Conservation (phyloP, 352 stramenopile genomes). For the Peronospora farinosa region DNA sequence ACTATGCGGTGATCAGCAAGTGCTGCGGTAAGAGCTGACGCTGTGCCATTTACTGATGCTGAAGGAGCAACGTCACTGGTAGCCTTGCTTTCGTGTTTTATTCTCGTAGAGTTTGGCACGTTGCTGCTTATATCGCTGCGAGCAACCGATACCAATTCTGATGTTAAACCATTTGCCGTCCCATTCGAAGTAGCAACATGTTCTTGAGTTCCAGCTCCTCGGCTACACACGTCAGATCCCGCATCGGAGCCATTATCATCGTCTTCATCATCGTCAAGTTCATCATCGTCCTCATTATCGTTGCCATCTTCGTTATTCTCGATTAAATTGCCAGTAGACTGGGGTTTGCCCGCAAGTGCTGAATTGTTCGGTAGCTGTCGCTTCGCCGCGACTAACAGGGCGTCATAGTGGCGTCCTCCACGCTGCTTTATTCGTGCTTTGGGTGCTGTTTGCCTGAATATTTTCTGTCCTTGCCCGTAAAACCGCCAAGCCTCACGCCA, state of each 20-base stretch:
- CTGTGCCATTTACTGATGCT: slow-evolving; percentile 2
- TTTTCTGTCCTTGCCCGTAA: slow-evolving; percentile 73
- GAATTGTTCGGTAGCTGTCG: slow-evolving; percentile 80
- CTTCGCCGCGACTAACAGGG: slow-evolving; percentile 64
- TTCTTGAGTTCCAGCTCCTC: slow-evolving; percentile 20
- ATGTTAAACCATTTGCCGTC: slow-evolving; percentile 1
- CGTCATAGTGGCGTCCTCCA: slow-evolving; percentile 63
- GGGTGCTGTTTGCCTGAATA: slow-evolving; percentile 65
- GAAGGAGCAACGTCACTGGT: slow-evolving; percentile 2
- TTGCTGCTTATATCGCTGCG: slow-evolving; percentile 19
- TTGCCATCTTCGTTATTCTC: slow-evolving; percentile 28
- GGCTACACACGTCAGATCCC: slow-evolving; percentile 14
- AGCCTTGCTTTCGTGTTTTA: slow-evolving; percentile 4
- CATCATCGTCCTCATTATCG: slow-evolving; percentile 29
- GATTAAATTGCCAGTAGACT: slow-evolving; percentile 26
- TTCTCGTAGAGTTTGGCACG: slow-evolving; percentile 7
- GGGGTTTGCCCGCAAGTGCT: slow-evolving; percentile 39
- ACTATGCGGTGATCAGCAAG: slow-evolving; percentile 16
- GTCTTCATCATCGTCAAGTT: slow-evolving; percentile 28
- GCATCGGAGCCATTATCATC: slow-evolving; percentile 25
- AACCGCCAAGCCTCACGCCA: slow-evolving; percentile 92
- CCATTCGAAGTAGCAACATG: slow-evolving; percentile 10
- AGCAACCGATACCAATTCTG: slow-evolving; percentile 5
- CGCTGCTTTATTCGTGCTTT: slow-evolving; percentile 76
- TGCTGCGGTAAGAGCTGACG: slow-evolving; percentile 2